Base-by-base conservation (phyloP, 2,329 filamentous ascomycete genomes). In the Pyrenophora seminiperda region DNA sequence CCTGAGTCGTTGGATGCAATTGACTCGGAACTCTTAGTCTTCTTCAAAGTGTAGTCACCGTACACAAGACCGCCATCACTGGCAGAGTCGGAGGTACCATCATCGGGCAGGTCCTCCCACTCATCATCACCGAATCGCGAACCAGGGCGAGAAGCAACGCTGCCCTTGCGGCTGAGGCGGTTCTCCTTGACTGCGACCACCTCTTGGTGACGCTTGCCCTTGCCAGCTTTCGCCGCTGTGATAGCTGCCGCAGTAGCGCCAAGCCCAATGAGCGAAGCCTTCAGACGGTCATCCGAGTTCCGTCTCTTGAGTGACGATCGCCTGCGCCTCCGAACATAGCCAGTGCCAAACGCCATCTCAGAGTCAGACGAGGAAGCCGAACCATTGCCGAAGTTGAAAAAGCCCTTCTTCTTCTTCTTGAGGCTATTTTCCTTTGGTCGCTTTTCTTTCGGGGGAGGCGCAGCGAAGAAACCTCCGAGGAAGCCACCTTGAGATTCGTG, bases 11-110 rank as follows among this genome's bases (percentile, higher is more conserved):
- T 76, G 1, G 81, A 83, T 4, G 66, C 72, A 1, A 83, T 70
- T 9, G 82, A 83, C 41, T 82, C 81, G 31, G 73, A 69, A 51
- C 81, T 83, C 55, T 77, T 59, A 22, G 68, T 73, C 42, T 65
- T 66, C 33, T 61, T 64, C 54, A 61, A 60, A 19, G 68, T 66
- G 27, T 72, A 73, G 38, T 77, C 78, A 33, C 85, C 86, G 60
- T 86, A 89, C 1, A 85, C 84, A 45, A 89, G 77, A 19, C 74
- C 83, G 22, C 80, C 82, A 59, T 81, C 79, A 38, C 84, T 27
- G 75, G 59, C 52, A 71, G 76, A 79, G n/a, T 75, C 75, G 5
- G 71, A 68, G 3, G 59, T 61, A 10, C 67, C 71, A 24, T 68
- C 67, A 27, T 74, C 72, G 7, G 70, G 69, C 24, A 71, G 52